A percentile compares a stretch with the other conserved stretches of the same genome.
Evolutionary conservation across 768 basidiomycete species (phyloP).

Genomic region (Mycena albidolilacea): DNA sequence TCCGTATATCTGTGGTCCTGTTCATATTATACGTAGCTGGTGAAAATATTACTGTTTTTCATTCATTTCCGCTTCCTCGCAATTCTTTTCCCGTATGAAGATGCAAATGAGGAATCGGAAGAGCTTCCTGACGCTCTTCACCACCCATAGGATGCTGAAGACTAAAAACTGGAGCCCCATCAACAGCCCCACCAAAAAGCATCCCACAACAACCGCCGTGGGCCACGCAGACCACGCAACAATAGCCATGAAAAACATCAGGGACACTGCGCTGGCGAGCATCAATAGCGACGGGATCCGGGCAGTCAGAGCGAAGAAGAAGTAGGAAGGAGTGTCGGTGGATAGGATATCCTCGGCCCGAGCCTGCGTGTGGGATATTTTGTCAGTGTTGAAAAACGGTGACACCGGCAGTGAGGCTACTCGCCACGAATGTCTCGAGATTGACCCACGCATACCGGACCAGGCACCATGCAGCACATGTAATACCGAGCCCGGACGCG

Average conservation of each 20-base stretch:
- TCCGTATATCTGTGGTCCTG: too few species aligned
- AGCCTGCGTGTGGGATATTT: slow-evolving; percentile 46
- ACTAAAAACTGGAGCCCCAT: slow-evolving; percentile 65
- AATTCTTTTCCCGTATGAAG: not conserved
- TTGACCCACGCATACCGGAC: slow-evolving; percentile 72
- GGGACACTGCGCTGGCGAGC: slow-evolving; percentile 67
- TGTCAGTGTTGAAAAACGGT: not conserved
- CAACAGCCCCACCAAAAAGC: slow-evolving; percentile 69
- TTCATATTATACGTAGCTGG: not conserved
- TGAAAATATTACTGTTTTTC: slow-evolving; percentile 24
- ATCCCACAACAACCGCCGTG: slow-evolving; percentile 70
- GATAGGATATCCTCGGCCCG: slow-evolving; percentile 64
- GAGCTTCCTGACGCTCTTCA: slow-evolving; percentile 14
- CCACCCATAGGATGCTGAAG: slow-evolving; percentile 24
- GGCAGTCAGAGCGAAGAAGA: slow-evolving; percentile 79
- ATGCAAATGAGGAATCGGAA: slow-evolving; percentile 17
- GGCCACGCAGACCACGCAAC: slow-evolving; percentile 80
- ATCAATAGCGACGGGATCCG: slow-evolving; percentile 76
- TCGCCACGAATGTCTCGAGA: slow-evolving; percentile 67
- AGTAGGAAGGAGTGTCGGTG: slow-evolving; percentile 59
- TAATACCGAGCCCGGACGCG: slow-evolving; percentile 75
- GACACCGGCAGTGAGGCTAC: slow-evolving; percentile 30
- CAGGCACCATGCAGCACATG: slow-evolving; percentile 76
- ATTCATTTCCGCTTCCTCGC: not conserved
- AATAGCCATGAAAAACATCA: slow-evolving; percentile 72